These are phyloP conservation scores for Candida silvicultrix DNA, from an alignment of 805 yeast genomes.

Conservation along the genomic window DNA sequence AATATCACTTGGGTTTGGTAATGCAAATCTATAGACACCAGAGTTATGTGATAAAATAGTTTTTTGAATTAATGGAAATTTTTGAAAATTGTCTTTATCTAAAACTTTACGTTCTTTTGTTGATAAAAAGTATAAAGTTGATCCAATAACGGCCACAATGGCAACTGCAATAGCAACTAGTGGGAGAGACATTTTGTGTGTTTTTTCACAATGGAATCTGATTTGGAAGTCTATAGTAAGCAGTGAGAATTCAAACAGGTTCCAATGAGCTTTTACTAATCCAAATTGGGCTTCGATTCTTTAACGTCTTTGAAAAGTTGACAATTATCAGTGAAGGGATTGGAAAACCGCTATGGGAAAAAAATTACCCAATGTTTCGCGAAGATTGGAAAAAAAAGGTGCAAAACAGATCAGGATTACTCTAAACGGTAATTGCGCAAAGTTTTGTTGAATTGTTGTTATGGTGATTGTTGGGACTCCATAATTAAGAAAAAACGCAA, in stretches of 20 bases:
- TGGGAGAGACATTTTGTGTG: not conserved
- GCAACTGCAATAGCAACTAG: constrained; percentile 5
- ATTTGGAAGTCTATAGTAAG: too few species aligned
- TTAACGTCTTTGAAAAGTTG: not conserved
- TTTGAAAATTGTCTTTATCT: constrained; percentile 58
- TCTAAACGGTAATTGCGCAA: too few species aligned
- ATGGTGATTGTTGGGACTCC: too few species aligned
- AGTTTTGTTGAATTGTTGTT: too few species aligned
- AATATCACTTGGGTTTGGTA: constrained; percentile 67
- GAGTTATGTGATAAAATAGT: constrained; percentile 74
- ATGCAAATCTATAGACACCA: constrained; percentile 74
- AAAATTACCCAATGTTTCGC: not conserved
- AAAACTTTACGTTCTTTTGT: constrained; percentile 34
- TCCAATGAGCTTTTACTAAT: too few species aligned
- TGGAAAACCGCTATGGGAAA: not conserved
- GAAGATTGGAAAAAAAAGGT: too few species aligned
- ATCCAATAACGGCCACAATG: constrained; percentile 6
- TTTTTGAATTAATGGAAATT: constrained; percentile 77
- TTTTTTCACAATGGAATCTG: too few species aligned
- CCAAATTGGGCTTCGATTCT: too few species aligned
- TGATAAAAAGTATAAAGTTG: constrained; percentile 4
- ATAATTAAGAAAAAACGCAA: too few species aligned
- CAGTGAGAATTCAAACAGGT: too few species aligned
- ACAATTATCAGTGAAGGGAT: not conserved
- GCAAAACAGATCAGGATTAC: too few species aligned